Evolutionary conservation across 768 basidiomycete genomes (phyloP), one percentile per base, ranked within the genome.

Genomic region (Ramaria rubella): DNA sequence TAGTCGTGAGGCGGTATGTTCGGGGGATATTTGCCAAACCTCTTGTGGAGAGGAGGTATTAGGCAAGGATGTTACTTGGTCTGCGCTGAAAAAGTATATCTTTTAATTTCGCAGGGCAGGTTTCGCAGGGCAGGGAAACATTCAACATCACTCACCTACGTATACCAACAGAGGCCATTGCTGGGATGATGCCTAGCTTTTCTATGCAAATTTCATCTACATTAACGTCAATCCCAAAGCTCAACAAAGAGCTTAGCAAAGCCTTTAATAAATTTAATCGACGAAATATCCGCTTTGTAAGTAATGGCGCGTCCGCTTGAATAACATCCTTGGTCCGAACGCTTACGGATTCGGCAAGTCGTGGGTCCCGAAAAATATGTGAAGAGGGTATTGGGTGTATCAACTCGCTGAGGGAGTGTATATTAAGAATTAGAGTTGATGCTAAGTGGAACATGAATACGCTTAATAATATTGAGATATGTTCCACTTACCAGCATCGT

Each of bases 1-100:
- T 4, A 85, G 79, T 14, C 87, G 77, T 2, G 81, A 75, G 0
- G 92, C 89, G 2, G 93, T 87, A 1, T 81, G 78, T 31, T 79
- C 72, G 0, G 79, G 72, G 0, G 92, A 94, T 19, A 90, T 69
- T n/a, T 77, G 80, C 93, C 94, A 96, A 0, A 72, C 67, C 34
- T 79, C 77, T 26, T 64, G 68, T 5, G 79, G 60, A 31, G 62
- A 60, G 5, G 66, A 63, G 3, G 63, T 67, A 0, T 67, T 64
- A 61, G 0, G 76, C 75, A 19, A 74, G n/a, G 49, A 38, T 15
- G 34, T 2, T 23, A 17, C 71, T 23, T 74, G n/a, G 11, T 36
- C 43, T 14, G 15, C 21, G 23, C 55, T 56, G 40, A 43, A 23
- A 26, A 45, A 56, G 5, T 29, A 34, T 48, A 23, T 5, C 14